Base-by-base conservation (phyloP, 345 rosid genomes). In the Durio zibethinus region DNA sequence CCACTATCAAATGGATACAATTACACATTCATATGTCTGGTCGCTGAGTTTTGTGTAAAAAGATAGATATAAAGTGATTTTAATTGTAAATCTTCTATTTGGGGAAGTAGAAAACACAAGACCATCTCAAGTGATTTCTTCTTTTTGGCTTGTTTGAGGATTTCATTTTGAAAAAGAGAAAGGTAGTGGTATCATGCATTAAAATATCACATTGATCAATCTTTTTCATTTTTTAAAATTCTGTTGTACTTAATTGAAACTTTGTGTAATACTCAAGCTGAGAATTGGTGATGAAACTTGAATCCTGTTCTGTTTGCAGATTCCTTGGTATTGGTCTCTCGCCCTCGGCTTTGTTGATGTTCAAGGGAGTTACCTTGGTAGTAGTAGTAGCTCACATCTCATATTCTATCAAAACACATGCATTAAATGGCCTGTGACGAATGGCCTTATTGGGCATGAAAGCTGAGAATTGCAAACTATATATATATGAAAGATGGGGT, bases 311-410 rank as follows among this genome's bases (percentile, higher is more conserved):
- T 7, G 8, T 66, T 59, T 79, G 78, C 81, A 88, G 91, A 65
- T 88, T 77, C 66, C 86, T 75, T 88, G 88, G 91, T 86, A 88
- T 60, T 89, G 90, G 91, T 89, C 87, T 84, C 91, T 88, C 21
- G 86, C 88, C 45, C 72, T 90, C 36, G 89, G 89, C 43, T 84
- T 85, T 72, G 78, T 85, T 79, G 92, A 91, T 77, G 92, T 89
- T 53, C 89, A 89, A 81, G 94, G 89, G 45, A 89, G 82, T 77
- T 88, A 74, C 79, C 89, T 87, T 69, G 86, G 93, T 89, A 80
- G 92, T 82, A 29, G 10, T 21, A n/a, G 38, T 45, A 36, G 27
- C 38, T 31, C 20, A 31, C 31, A 27, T 59, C 75, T 45, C 18
- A 36, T 56, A 27, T 21, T 56, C 61, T 56, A 5, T 56, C 61